These are phyloP conservation scores for Ustilago crameri DNA, from an alignment of 1,284 basidiomycete genomes.

Conservation along the genomic window DNA sequence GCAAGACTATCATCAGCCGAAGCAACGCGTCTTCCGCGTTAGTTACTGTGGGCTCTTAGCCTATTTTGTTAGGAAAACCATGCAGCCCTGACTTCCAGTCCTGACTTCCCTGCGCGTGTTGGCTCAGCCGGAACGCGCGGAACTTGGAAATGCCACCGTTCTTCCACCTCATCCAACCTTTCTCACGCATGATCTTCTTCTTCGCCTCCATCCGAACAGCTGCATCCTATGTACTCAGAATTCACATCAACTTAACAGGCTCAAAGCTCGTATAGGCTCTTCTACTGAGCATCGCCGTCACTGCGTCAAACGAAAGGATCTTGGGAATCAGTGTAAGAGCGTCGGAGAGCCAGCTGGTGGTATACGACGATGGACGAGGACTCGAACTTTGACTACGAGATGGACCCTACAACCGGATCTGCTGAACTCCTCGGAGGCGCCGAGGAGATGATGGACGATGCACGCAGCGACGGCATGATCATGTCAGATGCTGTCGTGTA, in stretches of 20 bases:
- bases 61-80: too few relatives aligned
- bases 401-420: conserved; percentile 23
- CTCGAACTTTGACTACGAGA: conserved; percentile 42
- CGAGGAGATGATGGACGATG: conserved; percentile 38
- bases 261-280: too few relatives aligned
- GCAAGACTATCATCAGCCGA: too few relatives aligned
- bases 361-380: conserved; percentile 27
- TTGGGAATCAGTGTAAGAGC: background rate
- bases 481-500: conserved; percentile 27
- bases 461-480: conserved; percentile 21
- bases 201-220: background rate
- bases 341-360: background rate
- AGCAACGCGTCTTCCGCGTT: too few relatives aligned
- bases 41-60: too few relatives aligned
- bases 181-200: background rate
- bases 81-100: too few relatives aligned
- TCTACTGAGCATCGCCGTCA: too few relatives aligned
- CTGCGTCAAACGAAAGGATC: too few relatives aligned
- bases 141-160: background rate
- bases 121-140: background rate
- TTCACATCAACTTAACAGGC: too few relatives aligned
- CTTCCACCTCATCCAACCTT: background rate
- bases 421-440: conserved; percentile 3
- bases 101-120: background rate
- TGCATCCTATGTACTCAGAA: too few relatives aligned